Percentiles rank a stretch among this genome's conserved stretches.
These are phyloP conservation scores for Pneumocystis murina DNA, from an alignment of 1,139 yeast species.

Conservation along the genomic window DNA sequence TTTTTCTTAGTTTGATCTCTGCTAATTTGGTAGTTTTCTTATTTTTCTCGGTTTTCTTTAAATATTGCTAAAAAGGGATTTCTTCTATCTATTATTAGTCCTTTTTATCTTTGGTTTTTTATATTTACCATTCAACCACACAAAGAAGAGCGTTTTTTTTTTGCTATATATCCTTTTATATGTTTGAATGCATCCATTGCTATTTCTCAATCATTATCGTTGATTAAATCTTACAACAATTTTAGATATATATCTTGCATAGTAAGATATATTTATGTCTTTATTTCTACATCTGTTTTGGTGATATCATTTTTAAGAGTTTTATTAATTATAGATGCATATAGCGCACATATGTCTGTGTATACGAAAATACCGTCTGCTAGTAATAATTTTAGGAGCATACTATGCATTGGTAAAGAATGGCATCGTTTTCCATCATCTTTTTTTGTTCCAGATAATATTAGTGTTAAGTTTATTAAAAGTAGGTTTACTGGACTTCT, in stretches of 20 bases:
- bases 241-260: neutral
- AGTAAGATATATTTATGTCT: no score
- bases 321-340: slow-evolving; percentile 22
- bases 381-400: slow-evolving; percentile 17
- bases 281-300: no score
- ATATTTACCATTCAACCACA: slow-evolving; percentile 69
- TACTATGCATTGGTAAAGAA: slow-evolving; percentile 77
- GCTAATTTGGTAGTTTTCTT: neutral
- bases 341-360: slow-evolving; percentile 26
- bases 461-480: slow-evolving; percentile 48
- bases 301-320: slow-evolving; percentile 21
- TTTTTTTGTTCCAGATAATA: slow-evolving; percentile 50
- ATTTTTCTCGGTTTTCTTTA: neutral
- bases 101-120: slow-evolving; percentile 31
- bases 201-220: slow-evolving; percentile 10
- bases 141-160: slow-evolving; percentile 82
- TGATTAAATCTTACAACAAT: no score
- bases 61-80: no score
- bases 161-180: slow-evolving; percentile 66
- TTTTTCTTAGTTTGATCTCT: slow-evolving; percentile 19
- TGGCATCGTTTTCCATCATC: slow-evolving; percentile 92
- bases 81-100: no score
- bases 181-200: slow-evolving; percentile 48
- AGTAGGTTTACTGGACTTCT: slow-evolving; percentile 76
- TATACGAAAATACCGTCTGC: slow-evolving; percentile 12